These are phyloP conservation scores for Mucor circinelloides DNA, from an alignment of 371 early-diverging fungal species.

Conservation along the genomic window DNA sequence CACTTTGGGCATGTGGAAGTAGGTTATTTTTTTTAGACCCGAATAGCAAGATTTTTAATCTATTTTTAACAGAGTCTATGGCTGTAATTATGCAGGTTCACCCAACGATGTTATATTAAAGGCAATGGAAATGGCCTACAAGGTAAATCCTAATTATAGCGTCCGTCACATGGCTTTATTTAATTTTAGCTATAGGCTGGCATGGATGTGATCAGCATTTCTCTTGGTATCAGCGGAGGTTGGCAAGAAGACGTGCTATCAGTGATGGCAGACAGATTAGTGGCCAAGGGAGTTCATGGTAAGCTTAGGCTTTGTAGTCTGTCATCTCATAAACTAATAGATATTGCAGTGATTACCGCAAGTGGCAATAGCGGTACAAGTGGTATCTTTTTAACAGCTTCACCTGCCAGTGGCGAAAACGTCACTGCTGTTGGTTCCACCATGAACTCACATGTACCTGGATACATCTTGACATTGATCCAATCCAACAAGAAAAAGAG, in stretches of 20 bases:
- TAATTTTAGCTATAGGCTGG: constrained; percentile 22
- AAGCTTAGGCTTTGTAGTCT: background rate
- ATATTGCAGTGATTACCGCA: constrained; percentile 41
- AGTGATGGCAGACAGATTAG: constrained; percentile 36
- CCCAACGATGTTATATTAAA: constrained; percentile 65
- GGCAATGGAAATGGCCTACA: constrained; percentile 69
- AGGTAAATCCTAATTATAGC: constrained; percentile 27
- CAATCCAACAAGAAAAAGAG: background rate
- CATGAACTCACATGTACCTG: constrained; percentile 44
- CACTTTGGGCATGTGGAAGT: constrained; percentile 47
- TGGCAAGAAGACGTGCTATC: constrained; percentile 39
- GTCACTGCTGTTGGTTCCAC: constrained; percentile 71
- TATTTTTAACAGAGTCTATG: constrained; percentile 23
- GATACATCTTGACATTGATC: constrained; percentile 18
- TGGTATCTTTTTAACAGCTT: constrained; percentile 60
- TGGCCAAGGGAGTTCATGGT: constrained; percentile 38
- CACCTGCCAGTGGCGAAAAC: constrained; percentile 61
- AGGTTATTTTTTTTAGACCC: constrained; percentile 1
- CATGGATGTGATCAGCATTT: constrained; percentile 30
- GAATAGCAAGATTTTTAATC: background rate
- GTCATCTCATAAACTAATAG: background rate
- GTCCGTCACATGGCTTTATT: constrained; percentile 32
- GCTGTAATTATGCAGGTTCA: constrained; percentile 21
- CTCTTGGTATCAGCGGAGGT: constrained; percentile 27
- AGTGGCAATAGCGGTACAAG: constrained; percentile 69